phyloP scores from a whole-genome alignment of 805 yeast genomes.

The Maudiozyma bulderi region DNA sequence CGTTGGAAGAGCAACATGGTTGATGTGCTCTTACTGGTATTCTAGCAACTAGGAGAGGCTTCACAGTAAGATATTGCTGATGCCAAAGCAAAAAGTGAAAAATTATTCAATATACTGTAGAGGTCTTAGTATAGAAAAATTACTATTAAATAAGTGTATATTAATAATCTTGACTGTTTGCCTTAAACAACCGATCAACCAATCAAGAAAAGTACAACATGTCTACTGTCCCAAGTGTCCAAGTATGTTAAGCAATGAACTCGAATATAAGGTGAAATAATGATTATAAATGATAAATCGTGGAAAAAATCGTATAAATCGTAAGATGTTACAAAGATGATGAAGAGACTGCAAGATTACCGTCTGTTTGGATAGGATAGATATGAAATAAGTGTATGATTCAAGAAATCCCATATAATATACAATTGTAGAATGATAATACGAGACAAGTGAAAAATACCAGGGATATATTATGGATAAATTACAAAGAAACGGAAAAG shows the following conservation, averaged over 20 bases:
- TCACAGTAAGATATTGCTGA: no score
- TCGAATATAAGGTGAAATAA: neutral
- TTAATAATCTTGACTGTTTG: slow-evolving; percentile 1
- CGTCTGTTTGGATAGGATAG: no score
- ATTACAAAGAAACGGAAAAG: no score
- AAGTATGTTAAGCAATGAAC: slow-evolving; percentile 13
- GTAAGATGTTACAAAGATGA: neutral
- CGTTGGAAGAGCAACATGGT: no score
- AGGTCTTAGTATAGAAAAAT: neutral
- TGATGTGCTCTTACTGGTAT: no score
- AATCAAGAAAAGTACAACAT: slow-evolving; percentile 33
- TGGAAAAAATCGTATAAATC: neutral
- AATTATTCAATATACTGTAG: no score
- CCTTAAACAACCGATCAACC: slow-evolving; percentile 8
- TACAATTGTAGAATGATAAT: neutral
- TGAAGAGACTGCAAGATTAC: neutral
- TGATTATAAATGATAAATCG: neutral
- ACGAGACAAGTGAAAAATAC: neutral
- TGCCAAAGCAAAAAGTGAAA: no score
- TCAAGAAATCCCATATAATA: no score
- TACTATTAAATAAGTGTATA: neutral
- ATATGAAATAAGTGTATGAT: no score
- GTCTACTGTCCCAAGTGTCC: slow-evolving; percentile 76
- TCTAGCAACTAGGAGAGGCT: no score
- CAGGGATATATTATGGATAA: neutral